These are phyloP conservation scores for Leptomonas seymouri DNA, from an alignment of 208 protist species.

Conservation along the genomic window DNA sequence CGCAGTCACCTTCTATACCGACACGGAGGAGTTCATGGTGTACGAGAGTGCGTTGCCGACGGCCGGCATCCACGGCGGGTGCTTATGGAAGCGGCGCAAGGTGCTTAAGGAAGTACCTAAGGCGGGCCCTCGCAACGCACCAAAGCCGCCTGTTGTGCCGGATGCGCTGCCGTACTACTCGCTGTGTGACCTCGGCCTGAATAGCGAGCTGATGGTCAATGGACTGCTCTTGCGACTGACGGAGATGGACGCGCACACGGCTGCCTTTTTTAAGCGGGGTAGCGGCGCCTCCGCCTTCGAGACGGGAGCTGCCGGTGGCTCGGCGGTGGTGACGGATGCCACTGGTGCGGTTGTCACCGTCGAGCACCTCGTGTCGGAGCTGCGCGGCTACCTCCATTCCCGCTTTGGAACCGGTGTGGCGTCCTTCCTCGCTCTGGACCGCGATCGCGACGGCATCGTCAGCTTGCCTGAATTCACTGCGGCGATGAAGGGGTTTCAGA, in stretches of 20 bases:
- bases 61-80: slow-evolving; percentile 80
- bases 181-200: slow-evolving; percentile 68
- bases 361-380: slow-evolving; percentile 54
- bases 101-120: slow-evolving; percentile 60
- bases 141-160: slow-evolving; percentile 13
- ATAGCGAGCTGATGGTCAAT: slow-evolving; percentile 69
- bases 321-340: slow-evolving; percentile 30
- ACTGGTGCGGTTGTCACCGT: slow-evolving; percentile 42
- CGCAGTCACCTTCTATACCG: slow-evolving; percentile 83
- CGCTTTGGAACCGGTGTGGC: slow-evolving; percentile 77
- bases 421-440: slow-evolving; percentile 85
- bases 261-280: slow-evolving; percentile 56
- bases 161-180: slow-evolving; percentile 53
- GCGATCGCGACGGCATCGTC: slow-evolving; percentile 83
- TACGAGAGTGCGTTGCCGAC: slow-evolving; percentile 69
- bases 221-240: slow-evolving; percentile 70
- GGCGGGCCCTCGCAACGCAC: slow-evolving; percentile 44
- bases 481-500: slow-evolving; percentile 69
- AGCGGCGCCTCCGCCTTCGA: slow-evolving; percentile 29
- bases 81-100: slow-evolving; percentile 71
- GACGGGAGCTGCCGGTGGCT: background rate
- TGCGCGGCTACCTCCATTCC: slow-evolving; percentile 71
- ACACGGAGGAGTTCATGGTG: slow-evolving; percentile 89
- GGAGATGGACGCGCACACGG: slow-evolving; percentile 84
- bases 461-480: slow-evolving; percentile 71